Conservation (phyloP, 306 rosid genomes). For the Dalbergia oliveri region DNA sequence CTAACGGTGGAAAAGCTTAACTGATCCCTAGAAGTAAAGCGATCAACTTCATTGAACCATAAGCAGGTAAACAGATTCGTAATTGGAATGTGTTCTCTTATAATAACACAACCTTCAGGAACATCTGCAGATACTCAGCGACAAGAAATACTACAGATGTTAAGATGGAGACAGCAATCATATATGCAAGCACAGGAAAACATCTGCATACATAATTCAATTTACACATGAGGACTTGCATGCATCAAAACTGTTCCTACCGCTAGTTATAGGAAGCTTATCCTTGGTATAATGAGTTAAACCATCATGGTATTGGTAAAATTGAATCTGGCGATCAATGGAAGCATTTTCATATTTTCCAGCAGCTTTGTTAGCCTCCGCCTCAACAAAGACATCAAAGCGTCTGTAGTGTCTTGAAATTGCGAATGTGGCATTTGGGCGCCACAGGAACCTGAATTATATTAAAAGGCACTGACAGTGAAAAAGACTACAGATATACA, state of each 20-base stretch:
- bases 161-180: slow-evolving; percentile 27
- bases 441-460: slow-evolving; percentile 90
- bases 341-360: slow-evolving; percentile 91
- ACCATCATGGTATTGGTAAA: slow-evolving; percentile 79
- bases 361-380: slow-evolving; percentile 95
- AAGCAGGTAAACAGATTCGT: slow-evolving; percentile 93
- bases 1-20: slow-evolving; percentile 92
- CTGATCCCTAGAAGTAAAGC: slow-evolving; percentile 96
- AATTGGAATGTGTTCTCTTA: slow-evolving; percentile 92
- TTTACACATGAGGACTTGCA: slow-evolving; percentile 34
- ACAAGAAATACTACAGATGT: slow-evolving; percentile 31
- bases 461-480: slow-evolving; percentile 25
- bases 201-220: slow-evolving; percentile 38
- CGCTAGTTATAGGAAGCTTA: slow-evolving; percentile 95
- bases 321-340: slow-evolving; percentile 81
- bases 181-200: slow-evolving; percentile 21
- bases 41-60: slow-evolving; percentile 99
- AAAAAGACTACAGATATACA: slow-evolving; percentile 28
- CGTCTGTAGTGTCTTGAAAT: slow-evolving; percentile 95
- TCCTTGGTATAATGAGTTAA: slow-evolving; percentile 79
- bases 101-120: slow-evolving; percentile 94
- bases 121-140: slow-evolving; percentile 79
- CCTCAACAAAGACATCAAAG: slow-evolving; percentile 93
- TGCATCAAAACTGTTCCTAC: slow-evolving; percentile 57
- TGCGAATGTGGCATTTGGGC: slow-evolving; percentile 87